Evolutionary conservation across 148 eudicot species (phyloP).

Genomic region (Euryodendron excelsum): DNA sequence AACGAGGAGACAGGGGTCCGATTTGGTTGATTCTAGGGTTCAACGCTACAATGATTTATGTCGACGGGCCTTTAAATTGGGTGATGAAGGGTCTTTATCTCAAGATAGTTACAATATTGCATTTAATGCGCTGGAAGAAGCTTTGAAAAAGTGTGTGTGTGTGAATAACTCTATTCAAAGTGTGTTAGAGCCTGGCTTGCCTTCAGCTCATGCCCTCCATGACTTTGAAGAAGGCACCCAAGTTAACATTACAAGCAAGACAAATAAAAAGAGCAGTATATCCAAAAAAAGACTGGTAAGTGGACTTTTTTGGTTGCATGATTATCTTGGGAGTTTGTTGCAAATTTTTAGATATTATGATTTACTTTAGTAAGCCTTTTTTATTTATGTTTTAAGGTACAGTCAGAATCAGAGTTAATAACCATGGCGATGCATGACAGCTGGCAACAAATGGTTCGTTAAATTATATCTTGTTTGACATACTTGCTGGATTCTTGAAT

Average conservation of each 20-base stretch:
- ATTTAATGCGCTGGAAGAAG: constrained; percentile 23
- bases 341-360: background rate
- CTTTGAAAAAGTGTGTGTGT: constrained; percentile 26
- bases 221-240: constrained; percentile 14
- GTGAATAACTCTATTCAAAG: constrained; percentile 19
- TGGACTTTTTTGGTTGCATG: background rate
- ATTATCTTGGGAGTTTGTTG: background rate
- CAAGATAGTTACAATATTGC: constrained; percentile 25
- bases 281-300: constrained; percentile 20
- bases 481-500: background rate
- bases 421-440: constrained; percentile 15
- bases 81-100: constrained; percentile 34
- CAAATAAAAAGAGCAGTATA: constrained; percentile 8
- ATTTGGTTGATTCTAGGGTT: constrained; percentile 7
- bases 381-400: constrained; percentile 17
- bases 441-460: constrained; percentile 27
- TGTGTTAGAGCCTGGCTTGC: constrained; percentile 15
- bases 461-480: background rate
- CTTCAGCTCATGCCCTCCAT: constrained; percentile 4
- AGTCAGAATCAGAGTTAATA: constrained; percentile 16
- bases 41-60: constrained; percentile 28
- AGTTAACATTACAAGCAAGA: constrained; percentile 10
- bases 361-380: background rate
- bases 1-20: background rate
- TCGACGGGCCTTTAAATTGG: constrained; percentile 21